A percentile compares a stretch with the other conserved stretches of the same genome.
Conservation (phyloP, 257 asterid genomes). For the Ajuga chamaepitys region DNA sequence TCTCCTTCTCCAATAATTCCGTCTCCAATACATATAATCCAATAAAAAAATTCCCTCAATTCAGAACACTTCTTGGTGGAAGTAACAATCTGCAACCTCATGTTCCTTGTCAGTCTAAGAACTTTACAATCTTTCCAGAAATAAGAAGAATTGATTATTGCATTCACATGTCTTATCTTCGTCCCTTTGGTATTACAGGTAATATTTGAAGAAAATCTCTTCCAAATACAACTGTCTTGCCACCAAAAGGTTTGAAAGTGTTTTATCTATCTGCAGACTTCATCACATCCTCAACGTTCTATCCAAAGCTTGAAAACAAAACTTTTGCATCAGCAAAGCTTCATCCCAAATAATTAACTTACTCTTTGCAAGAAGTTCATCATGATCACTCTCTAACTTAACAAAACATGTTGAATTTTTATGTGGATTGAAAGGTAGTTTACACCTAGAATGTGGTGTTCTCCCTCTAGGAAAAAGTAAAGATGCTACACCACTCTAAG, state of each 20-base stretch:
- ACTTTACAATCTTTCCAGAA: neutral
- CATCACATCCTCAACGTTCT: neutral
- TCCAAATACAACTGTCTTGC: neutral
- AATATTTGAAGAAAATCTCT: neutral
- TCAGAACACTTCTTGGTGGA: neutral
- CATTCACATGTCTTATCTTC: neutral
- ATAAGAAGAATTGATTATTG: neutral
- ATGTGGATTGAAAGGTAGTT: neutral
- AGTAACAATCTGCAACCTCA: neutral
- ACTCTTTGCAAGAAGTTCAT: too few species aligned
- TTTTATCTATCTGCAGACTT: neutral
- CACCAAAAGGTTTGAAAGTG: neutral
- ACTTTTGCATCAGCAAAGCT: neutral
- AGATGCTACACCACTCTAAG: neutral
- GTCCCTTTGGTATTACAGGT: too few species aligned
- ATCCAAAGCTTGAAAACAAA: neutral
- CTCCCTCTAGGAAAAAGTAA: neutral
- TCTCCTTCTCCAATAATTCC: neutral
- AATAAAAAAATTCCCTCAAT: neutral
- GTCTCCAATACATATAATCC: neutral
- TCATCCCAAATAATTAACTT: neutral
- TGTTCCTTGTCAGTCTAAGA: neutral
- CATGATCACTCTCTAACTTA: too few species aligned
- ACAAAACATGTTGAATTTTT: neutral
- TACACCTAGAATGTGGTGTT: neutral